These are phyloP conservation scores for Peniophora sp. DNA, from an alignment of 1,284 basidiomycete species.

Conservation along the genomic window DNA sequence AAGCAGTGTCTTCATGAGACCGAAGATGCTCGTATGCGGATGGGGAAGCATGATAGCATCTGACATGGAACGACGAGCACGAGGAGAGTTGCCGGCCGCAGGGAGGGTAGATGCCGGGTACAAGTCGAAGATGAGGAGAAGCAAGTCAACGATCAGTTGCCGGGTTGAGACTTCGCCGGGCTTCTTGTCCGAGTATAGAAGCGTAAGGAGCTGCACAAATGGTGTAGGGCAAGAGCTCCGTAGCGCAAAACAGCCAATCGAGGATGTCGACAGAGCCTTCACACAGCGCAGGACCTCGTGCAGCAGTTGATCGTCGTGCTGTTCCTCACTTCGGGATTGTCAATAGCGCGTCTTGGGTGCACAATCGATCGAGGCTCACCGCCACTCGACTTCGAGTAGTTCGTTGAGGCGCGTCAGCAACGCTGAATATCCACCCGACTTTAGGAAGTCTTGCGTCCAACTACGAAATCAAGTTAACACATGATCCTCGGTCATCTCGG, in stretches of 20 bases:
- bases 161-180: slow-evolving; percentile 89
- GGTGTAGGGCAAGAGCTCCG: slow-evolving; percentile 80
- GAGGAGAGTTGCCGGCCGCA: slow-evolving; percentile 25
- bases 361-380: slow-evolving; percentile 38
- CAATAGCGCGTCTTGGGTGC: not conserved
- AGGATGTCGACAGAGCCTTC: slow-evolving; percentile 88
- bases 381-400: slow-evolving; percentile 92
- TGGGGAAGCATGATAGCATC: slow-evolving; percentile 51
- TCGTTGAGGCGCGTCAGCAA: slow-evolving; percentile 86
- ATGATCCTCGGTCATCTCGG: slow-evolving; percentile 3
- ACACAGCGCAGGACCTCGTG: slow-evolving; percentile 91
- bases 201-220: slow-evolving; percentile 72
- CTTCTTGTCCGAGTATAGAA: slow-evolving; percentile 95
- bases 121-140: slow-evolving; percentile 78
- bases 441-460: slow-evolving; percentile 91
- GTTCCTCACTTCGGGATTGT: slow-evolving; percentile 71
- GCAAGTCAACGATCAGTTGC: slow-evolving; percentile 84
- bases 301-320: slow-evolving; percentile 92
- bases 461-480: slow-evolving; percentile 24
- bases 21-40: slow-evolving; percentile 66
- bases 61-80: slow-evolving; percentile 38
- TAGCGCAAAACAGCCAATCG: slow-evolving; percentile 77
- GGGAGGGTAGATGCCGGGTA: slow-evolving; percentile 68
- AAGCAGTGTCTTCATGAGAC: slow-evolving; percentile 61
- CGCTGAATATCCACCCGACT: slow-evolving; percentile 77